Evolutionary conservation across 495 filamentous ascomycete genomes (phyloP).

Genomic region (Sordaria brevicollis): DNA sequence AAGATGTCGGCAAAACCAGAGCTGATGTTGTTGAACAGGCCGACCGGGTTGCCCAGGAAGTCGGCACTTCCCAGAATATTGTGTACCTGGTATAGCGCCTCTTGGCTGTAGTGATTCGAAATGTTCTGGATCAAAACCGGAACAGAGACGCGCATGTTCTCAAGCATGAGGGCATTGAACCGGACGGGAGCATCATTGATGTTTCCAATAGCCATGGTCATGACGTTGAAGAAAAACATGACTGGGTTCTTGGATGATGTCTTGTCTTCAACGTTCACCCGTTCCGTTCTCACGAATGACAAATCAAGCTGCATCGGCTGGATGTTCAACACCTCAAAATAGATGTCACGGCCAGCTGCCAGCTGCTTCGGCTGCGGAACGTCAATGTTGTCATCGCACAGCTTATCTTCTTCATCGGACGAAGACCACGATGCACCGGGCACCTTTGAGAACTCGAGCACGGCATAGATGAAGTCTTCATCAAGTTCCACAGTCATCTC

Average conservation of each 20-base stretch:
- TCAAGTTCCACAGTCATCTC: slow-evolving; percentile 98
- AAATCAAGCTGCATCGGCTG: slow-evolving; percentile 97
- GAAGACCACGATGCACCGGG: slow-evolving; percentile 89
- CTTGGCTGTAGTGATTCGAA: slow-evolving; percentile 89
- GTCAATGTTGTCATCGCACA: slow-evolving; percentile 82
- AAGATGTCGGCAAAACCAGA: slow-evolving; percentile 96
- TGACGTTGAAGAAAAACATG: slow-evolving; percentile 96
- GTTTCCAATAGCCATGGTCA: slow-evolving; percentile 98
- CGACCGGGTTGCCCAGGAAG: slow-evolving; percentile 97
- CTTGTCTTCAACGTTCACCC: slow-evolving; percentile 91
- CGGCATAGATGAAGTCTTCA: slow-evolving; percentile 93
- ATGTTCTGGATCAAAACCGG: slow-evolving; percentile 75
- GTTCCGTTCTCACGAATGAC: slow-evolving; percentile 92
- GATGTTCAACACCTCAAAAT: slow-evolving; percentile 93
- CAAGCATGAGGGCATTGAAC: slow-evolving; percentile 85
- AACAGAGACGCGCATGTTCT: slow-evolving; percentile 88
- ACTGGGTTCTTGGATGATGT: slow-evolving; percentile 81
- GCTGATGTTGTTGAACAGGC: slow-evolving; percentile 95
- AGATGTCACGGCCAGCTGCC: slow-evolving; percentile 79
- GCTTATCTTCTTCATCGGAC: slow-evolving; percentile 62
- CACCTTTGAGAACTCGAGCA: slow-evolving; percentile 90
- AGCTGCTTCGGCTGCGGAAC: slow-evolving; percentile 85
- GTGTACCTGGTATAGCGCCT: slow-evolving; percentile 89
- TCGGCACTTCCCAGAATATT: slow-evolving; percentile 94
- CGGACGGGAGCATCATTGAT: slow-evolving; percentile 94